phyloP scores from a whole-genome alignment of 345 rosid genomes.

The Salix suchowensis region DNA sequence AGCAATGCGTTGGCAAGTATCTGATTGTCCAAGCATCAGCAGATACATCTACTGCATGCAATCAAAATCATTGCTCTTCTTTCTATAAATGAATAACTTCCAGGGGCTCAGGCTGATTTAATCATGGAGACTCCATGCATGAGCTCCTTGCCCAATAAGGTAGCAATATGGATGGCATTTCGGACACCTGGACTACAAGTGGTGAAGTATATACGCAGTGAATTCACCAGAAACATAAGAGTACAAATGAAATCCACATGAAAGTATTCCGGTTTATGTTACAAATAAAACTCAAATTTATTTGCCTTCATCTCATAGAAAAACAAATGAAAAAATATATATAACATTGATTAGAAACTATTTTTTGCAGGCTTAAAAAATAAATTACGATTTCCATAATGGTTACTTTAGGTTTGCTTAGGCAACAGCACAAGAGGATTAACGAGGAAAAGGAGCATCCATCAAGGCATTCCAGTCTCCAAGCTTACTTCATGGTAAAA shows the following conservation, averaged over 20 bases:
- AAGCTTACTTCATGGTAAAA: no score
- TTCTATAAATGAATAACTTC: background rate
- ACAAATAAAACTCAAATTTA: no score
- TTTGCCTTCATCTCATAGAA: no score
- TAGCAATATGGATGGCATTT: conserved; percentile 84
- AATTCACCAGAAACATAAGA: conserved; percentile 7
- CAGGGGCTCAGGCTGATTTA: background rate
- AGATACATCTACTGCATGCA: background rate
- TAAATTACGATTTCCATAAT: no score
- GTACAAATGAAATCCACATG: background rate
- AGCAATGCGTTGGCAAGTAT: conserved; percentile 18
- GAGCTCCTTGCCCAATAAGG: conserved; percentile 72
- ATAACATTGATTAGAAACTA: no score
- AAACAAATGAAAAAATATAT: no score
- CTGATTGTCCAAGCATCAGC: background rate
- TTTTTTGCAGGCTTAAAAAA: no score
- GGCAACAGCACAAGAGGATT: no score
- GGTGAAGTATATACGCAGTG: conserved; percentile 28
- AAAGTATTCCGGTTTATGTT: no score
- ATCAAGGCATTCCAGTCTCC: no score
- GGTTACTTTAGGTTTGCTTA: no score
- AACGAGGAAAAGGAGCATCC: no score
- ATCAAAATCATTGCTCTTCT: background rate
- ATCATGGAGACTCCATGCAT: conserved; percentile 39
- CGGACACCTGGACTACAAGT: conserved; percentile 77